Conservation (phyloP, 208 protist genomes). For the Phytomonas francai region DNA sequence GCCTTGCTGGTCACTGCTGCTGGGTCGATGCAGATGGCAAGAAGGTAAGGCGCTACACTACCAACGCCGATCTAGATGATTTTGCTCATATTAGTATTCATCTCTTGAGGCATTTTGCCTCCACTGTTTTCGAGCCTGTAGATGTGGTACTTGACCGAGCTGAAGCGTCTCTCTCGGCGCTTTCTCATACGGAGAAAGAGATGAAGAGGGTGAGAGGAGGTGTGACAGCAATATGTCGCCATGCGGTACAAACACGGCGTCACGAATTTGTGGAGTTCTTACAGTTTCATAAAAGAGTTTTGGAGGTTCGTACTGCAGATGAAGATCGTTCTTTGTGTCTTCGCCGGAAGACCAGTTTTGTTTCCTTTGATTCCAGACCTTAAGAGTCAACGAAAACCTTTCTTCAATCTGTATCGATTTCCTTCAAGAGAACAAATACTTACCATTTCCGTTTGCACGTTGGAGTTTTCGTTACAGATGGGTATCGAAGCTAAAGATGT, state of each 20-base stretch:
- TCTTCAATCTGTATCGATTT: not conserved
- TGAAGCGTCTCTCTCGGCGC: slow-evolving; percentile 8
- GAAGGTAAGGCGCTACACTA: slow-evolving; percentile 39
- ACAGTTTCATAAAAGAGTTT: not conserved
- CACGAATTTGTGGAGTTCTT: not conserved
- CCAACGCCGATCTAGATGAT: slow-evolving; percentile 50
- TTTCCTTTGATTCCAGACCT: not conserved
- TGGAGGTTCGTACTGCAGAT: not conserved
- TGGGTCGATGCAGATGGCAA: slow-evolving; percentile 38
- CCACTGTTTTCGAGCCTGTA: slow-evolving; percentile 20
- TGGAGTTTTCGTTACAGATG: slow-evolving; percentile 4
- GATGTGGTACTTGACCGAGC: slow-evolving; percentile 15
- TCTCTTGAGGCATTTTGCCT: slow-evolving; percentile 17
- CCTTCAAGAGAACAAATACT: not conserved
- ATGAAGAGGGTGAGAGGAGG: not conserved
- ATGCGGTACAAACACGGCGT: not conserved
- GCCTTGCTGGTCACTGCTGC: slow-evolving; percentile 30
- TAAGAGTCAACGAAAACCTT: not conserved
- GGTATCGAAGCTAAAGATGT: not conserved
- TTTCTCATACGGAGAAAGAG: not conserved
- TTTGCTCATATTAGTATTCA: slow-evolving; percentile 28
- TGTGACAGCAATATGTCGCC: not conserved
- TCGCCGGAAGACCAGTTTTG: not conserved
- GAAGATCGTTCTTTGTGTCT: not conserved
- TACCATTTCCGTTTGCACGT: not conserved